phyloP scores from a whole-genome alignment of 2,329 filamentous ascomycete genomes.

The Volutella citrinella region DNA sequence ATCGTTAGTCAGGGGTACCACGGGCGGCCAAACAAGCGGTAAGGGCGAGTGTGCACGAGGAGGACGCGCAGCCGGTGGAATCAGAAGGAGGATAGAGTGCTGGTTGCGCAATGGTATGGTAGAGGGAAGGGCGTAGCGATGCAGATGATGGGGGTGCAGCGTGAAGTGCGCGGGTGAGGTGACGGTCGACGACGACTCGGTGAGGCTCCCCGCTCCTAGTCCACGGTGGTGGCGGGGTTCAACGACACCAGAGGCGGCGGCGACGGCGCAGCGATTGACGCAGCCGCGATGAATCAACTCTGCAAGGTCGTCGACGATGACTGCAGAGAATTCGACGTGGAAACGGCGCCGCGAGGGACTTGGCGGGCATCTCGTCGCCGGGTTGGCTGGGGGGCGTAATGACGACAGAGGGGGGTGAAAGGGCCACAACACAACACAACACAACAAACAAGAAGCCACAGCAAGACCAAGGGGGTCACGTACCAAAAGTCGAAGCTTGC shows the following conservation, averaged over 20 bases:
- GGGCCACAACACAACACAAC: slow-evolving; percentile 25
- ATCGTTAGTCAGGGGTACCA: slow-evolving; percentile 22
- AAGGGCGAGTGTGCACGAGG: slow-evolving; percentile 11
- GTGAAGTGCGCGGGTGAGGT: no score
- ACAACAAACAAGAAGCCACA: slow-evolving; percentile 7
- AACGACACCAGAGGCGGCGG: slow-evolving; percentile 16
- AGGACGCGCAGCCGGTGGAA: slow-evolving; percentile 17
- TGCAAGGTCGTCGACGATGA: slow-evolving; percentile 12
- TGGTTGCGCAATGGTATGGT: no score
- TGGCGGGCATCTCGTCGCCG: slow-evolving; percentile 16
- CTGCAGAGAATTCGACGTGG: slow-evolving; percentile 9
- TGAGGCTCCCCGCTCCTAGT: slow-evolving; percentile 29
- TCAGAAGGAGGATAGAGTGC: no score
- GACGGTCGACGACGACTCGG: slow-evolving; percentile 22
- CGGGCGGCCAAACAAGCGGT: slow-evolving; percentile 16
- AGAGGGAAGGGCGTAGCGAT: no score
- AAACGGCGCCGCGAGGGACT: slow-evolving; percentile 13
- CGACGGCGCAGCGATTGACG: slow-evolving; percentile 10
- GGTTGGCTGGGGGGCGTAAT: slow-evolving; percentile 32
- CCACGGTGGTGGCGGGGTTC: slow-evolving; percentile 25
- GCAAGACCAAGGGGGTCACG: slow-evolving; percentile 8
- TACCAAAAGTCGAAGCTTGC: slow-evolving; percentile 21
- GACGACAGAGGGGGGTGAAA: slow-evolving; percentile 38
- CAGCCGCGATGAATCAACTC: slow-evolving; percentile 7
- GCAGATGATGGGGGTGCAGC: no score